Percentiles rank a stretch among this genome's conserved stretches.
These are phyloP conservation scores for Cucurbita maxima DNA, from an alignment of 306 rosid genomes.

Conservation along the genomic window DNA sequence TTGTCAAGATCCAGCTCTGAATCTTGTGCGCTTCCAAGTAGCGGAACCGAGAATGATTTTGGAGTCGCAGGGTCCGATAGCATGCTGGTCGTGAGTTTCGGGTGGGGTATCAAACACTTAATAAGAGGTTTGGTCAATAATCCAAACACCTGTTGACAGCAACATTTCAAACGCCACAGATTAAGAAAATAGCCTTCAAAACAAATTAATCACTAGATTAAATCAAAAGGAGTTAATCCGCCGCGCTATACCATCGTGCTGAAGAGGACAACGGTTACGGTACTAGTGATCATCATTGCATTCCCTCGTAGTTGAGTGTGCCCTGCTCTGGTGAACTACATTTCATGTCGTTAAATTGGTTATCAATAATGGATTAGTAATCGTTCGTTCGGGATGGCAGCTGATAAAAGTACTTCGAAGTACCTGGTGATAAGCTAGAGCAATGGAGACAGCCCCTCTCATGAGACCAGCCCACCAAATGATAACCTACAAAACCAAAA, in stretches of 20 bases:
- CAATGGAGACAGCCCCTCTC: constrained; percentile 99
- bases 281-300: constrained; percentile 94
- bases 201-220: not conserved
- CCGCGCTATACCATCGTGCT: constrained; percentile 76
- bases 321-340: constrained; percentile 83
- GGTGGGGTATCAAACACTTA: constrained; percentile 38
- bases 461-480: constrained; percentile 99
- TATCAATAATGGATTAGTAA: not conserved
- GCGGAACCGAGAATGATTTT: constrained; percentile 43
- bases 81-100: constrained; percentile 44
- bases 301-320: constrained; percentile 56
- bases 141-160: constrained; percentile 65
- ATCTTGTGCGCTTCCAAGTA: constrained; percentile 42
- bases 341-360: constrained; percentile 7
- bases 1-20: constrained; percentile 38
- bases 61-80: constrained; percentile 39
- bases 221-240: not conserved
- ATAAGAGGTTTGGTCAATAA: constrained; percentile 87
- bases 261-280: constrained; percentile 78
- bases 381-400: not conserved
- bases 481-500: constrained; percentile 36
- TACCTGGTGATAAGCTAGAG: constrained; percentile 96
- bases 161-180: not conserved
- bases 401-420: not conserved
- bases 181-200: not conserved